These are phyloP conservation scores for Hygrocybe coccinea DNA, from an alignment of 768 basidiomycete genomes.

Conservation along the genomic window DNA sequence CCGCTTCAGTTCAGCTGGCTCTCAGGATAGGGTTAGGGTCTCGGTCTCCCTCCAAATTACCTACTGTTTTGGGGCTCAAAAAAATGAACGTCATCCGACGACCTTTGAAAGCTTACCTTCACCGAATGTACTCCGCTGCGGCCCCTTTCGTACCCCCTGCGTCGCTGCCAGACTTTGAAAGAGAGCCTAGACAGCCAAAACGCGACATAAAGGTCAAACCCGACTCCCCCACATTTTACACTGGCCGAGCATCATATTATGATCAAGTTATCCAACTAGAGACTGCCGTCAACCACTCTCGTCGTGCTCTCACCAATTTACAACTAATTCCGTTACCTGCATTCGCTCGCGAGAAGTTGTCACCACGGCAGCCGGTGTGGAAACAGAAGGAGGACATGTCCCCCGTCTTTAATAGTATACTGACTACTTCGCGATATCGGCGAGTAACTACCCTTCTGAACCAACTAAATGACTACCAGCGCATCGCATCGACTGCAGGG, in stretches of 20 bases:
- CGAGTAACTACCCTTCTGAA: conserved; percentile 56
- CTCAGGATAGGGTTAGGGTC: too few relatives aligned
- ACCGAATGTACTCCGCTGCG: background rate
- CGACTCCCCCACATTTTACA: conserved; percentile 77
- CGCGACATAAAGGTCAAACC: conserved; percentile 31
- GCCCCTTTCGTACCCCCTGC: conserved; percentile 11
- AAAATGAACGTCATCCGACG: conserved; percentile 10
- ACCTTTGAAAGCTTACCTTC: background rate
- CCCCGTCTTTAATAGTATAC: conserved; percentile 48
- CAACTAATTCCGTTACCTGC: conserved; percentile 77
- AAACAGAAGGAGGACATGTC: conserved; percentile 58
- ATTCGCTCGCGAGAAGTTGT: conserved; percentile 56
- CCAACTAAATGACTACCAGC: conserved; percentile 58
- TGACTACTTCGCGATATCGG: conserved; percentile 70
- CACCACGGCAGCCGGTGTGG: conserved; percentile 63
- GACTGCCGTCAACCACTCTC: conserved; percentile 52
- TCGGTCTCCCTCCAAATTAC: too few relatives aligned
- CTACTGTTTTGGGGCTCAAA: too few relatives aligned
- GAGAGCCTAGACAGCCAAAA: conserved; percentile 1
- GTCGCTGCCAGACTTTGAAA: conserved; percentile 8
- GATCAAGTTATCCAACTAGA: conserved; percentile 68
- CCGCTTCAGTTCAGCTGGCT: too few relatives aligned
- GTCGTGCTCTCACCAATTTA: conserved; percentile 53
- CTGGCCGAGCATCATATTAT: conserved; percentile 68
- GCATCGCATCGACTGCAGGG: conserved; percentile 57